Conservation (phyloP, 2,329 filamentous ascomycete species). For the Cladosporium sp. region DNA sequence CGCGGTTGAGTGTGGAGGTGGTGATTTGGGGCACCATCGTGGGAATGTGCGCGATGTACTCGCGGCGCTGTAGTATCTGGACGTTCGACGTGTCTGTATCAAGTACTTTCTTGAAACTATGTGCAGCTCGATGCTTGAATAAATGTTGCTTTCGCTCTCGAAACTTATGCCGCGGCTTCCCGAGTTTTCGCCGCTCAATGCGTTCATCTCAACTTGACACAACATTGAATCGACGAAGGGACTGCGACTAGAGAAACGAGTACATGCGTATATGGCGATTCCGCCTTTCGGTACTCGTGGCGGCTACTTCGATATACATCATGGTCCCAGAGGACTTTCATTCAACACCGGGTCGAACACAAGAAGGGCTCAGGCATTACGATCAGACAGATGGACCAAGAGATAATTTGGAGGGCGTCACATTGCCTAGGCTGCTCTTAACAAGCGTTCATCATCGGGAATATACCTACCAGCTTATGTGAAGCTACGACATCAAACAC, state of each 20-base stretch:
- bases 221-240: background rate
- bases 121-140: background rate
- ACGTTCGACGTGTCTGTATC: background rate
- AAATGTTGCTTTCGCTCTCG: constrained; percentile 2
- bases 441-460: background rate
- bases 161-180: constrained; percentile 2
- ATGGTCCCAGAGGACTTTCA: background rate
- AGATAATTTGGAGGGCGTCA: no score
- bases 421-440: no score
- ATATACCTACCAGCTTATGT: background rate
- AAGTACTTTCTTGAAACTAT: background rate
- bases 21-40: constrained; percentile 30
- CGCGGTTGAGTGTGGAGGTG: constrained; percentile 58
- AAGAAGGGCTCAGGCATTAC: background rate
- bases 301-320: background rate
- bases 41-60: background rate
- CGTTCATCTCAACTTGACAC: background rate
- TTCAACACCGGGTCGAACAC: background rate
- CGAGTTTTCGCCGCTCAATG: background rate
- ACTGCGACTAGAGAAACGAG: background rate
- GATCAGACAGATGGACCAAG: background rate
- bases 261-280: background rate
- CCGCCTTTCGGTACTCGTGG: background rate
- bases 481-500: background rate
- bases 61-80: background rate